A percentile compares a stretch with the other conserved stretches of the same genome.
These are phyloP conservation scores for Onygenales sp. DNA, from an alignment of 2,329 filamentous ascomycete species.

Conservation along the genomic window DNA sequence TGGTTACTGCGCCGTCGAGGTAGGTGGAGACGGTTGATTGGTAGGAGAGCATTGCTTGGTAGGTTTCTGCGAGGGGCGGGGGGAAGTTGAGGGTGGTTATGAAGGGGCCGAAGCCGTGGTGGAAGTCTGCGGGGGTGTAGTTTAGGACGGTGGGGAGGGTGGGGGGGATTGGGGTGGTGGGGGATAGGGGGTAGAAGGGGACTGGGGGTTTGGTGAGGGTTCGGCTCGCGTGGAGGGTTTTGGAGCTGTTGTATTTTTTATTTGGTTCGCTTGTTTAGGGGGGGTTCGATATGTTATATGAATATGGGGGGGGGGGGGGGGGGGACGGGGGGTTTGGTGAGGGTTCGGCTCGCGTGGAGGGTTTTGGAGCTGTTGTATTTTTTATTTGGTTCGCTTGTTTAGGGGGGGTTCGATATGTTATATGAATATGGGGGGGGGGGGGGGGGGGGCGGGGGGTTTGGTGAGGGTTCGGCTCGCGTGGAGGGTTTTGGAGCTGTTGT, in stretches of 20 bases:
- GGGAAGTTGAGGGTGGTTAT: slow-evolving; percentile 18
- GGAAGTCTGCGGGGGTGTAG: slow-evolving; percentile 17
- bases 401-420: neutral
- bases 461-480: neutral
- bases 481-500: neutral
- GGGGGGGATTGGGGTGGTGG: neutral
- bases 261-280: neutral
- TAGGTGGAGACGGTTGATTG: slow-evolving; percentile 19
- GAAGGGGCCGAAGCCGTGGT: slow-evolving; percentile 17
- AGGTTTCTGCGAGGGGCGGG: slow-evolving; percentile 19
- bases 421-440: neutral
- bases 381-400: neutral
- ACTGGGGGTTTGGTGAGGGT: neutral
- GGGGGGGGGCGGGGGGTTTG: neutral
- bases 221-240: neutral
- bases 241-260: neutral
- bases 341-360: neutral
- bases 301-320: no score
- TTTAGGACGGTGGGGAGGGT: slow-evolving; percentile 12
- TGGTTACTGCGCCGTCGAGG: slow-evolving; percentile 9
- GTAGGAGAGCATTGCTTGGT: slow-evolving; percentile 24
- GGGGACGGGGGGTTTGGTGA: neutral
- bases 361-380: neutral
- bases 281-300: neutral
- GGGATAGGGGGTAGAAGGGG: neutral